Conservation (phyloP, 2,329 filamentous ascomycete genomes). For the Escovopsis weberi region DNA sequence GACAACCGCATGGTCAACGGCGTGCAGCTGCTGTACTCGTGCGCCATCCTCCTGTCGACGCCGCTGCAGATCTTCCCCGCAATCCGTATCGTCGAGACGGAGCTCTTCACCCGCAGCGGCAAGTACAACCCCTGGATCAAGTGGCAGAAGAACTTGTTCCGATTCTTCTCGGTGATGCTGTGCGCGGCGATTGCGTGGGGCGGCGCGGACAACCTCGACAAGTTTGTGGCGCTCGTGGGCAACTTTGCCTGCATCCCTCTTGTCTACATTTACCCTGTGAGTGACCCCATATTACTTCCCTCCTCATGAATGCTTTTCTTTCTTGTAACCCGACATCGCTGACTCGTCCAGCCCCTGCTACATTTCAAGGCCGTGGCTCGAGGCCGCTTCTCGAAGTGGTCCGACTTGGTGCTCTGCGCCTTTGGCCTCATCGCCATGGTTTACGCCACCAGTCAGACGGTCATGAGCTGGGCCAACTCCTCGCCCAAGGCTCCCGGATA, state of each 20-base stretch:
- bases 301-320: too few relatives aligned
- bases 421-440: constrained; percentile 80
- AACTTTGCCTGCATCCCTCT: constrained; percentile 96
- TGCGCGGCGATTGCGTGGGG: constrained; percentile 84
- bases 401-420: constrained; percentile 63
- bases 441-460: constrained; percentile 78
- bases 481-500: constrained; percentile 35
- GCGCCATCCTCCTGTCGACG: constrained; percentile 90
- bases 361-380: constrained; percentile 72
- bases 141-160: constrained; percentile 97
- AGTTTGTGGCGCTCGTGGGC: constrained; percentile 90
- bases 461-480: constrained; percentile 69
- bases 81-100: constrained; percentile 91
- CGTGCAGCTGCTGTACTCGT: constrained; percentile 93
- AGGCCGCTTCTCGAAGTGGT: constrained; percentile 48
- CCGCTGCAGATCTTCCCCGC: constrained; percentile 95
- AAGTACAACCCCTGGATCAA: constrained; percentile 99
- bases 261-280: constrained; percentile 94
- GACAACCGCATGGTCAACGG: constrained; percentile 90
- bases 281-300: constrained; percentile 21
- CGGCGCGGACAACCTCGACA: constrained; percentile 85
- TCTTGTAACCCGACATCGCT: too few relatives aligned
- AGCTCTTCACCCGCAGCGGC: constrained; percentile 81
- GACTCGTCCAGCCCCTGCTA: constrained; percentile 56
- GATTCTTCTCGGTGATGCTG: constrained; percentile 79